Evolutionary conservation across 805 yeast genomes (phyloP).

Genomic region (Candida schatavii): DNA sequence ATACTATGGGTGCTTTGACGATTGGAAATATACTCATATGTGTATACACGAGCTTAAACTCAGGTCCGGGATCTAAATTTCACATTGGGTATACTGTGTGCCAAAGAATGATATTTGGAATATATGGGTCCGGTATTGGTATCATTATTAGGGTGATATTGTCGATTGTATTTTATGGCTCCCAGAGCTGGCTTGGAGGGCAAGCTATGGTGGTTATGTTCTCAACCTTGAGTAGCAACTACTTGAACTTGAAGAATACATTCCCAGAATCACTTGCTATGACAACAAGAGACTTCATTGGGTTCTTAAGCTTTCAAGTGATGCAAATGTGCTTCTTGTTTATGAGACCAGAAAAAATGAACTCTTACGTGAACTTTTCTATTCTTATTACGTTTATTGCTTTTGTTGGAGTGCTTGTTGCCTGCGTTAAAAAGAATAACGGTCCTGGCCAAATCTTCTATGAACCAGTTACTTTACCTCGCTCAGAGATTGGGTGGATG

Average conservation of each 20-base stretch:
- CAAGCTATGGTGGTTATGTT: slow-evolving; percentile 8
- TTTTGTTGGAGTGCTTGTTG: slow-evolving; percentile 7
- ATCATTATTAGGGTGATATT: slow-evolving; percentile 8
- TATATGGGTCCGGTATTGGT: slow-evolving; percentile 9
- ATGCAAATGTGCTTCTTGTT: slow-evolving; percentile 7
- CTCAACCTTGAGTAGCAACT: slow-evolving; percentile 7
- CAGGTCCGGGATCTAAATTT: slow-evolving; percentile 9
- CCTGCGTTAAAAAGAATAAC: slow-evolving; percentile 22
- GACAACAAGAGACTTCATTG: slow-evolving; percentile 10
- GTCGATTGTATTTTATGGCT: slow-evolving; percentile 11
- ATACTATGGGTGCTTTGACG: slow-evolving; percentile 12
- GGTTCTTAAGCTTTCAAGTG: slow-evolving; percentile 9
- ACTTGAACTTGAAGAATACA: slow-evolving; percentile 8
- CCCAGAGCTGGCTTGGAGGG: slow-evolving; percentile 12
- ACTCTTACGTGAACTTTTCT: slow-evolving; percentile 7
- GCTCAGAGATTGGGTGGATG: slow-evolving; percentile 35
- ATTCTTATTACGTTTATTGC: slow-evolving; percentile 7
- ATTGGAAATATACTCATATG: slow-evolving; percentile 9
- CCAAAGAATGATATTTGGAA: slow-evolving; percentile 11
- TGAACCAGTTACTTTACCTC: slow-evolving; percentile 18
- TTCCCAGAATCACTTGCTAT: slow-evolving; percentile 8
- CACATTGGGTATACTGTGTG: slow-evolving; percentile 11
- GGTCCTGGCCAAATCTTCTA: slow-evolving; percentile 33
- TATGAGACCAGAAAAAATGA: slow-evolving; percentile 10
- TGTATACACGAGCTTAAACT: slow-evolving; percentile 10